Evolutionary conservation across 345 rosid genomes (phyloP).

Genomic region (Microcos paniculata): DNA sequence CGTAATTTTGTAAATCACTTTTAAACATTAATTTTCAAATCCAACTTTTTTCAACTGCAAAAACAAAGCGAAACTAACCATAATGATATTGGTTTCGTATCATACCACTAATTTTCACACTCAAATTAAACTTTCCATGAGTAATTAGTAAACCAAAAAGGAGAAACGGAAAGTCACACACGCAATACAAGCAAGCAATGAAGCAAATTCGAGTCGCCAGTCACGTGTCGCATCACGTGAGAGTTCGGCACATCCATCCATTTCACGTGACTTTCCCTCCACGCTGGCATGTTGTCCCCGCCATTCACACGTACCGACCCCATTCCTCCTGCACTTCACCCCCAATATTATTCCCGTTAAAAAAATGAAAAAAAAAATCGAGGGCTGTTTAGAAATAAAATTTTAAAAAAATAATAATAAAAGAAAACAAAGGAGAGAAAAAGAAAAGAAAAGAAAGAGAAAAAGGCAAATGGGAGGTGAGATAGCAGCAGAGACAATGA

Average conservation of each 20-base stretch:
- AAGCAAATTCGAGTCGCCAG: not conserved
- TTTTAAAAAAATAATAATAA: conserved; percentile 6
- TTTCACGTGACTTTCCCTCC: conserved; percentile 29
- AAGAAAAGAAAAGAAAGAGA: conserved; percentile 6
- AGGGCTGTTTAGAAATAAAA: conserved; percentile 27
- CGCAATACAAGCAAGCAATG: not conserved
- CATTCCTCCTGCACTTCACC: too few species aligned
- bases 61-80: too few species aligned
- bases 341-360: not conserved
- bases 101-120: too few species aligned
- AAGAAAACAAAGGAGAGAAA: conserved; percentile 9
- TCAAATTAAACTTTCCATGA: too few species aligned
- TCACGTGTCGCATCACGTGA: not conserved
- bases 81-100: too few species aligned
- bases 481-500: conserved; percentile 48
- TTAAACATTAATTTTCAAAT: too few species aligned
- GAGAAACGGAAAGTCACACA: too few species aligned
- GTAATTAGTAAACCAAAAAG: too few species aligned
- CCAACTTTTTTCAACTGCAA: too few species aligned
- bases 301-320: conserved; percentile 27
- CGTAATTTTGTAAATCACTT: too few species aligned
- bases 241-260: not conserved
- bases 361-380: conserved; percentile 20
- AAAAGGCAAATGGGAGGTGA: conserved; percentile 42
- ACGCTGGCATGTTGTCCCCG: conserved; percentile 15